Base-by-base conservation (phyloP, 1,139 yeast genomes). In the Waltiozyma sp. region DNA sequence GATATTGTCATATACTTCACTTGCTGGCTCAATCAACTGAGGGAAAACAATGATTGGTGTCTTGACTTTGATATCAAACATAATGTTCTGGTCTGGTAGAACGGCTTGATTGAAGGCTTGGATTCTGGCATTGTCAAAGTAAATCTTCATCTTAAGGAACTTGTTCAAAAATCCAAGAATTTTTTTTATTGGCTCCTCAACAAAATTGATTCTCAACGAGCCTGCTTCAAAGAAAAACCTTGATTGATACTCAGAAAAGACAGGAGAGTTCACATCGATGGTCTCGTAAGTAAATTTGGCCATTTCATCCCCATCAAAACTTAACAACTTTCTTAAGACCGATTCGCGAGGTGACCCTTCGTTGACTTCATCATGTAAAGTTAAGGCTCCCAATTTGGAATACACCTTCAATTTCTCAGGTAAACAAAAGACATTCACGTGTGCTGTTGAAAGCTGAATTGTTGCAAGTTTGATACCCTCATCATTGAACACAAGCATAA, bases 11-110 rank as follows among this genome's bases (percentile, higher is more conserved):
- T 73, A 77, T 2, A 58, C 48, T 16, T 66, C 63, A 9, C 53
- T 53, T 1, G 65, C 62, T n/a, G 68, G 70, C 21, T 68, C 69
- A 4, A 69, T 68, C 2, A 76, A 49, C 42, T 72, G 73, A 1
- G 97, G 96, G 53, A 87, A 86, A 1, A 83, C 77, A 40, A 91
- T 67, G 13, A 81, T 81, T 0, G 98, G 99, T 0, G 97, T 88
- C 42, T 76, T 73, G 14, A 91, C 68, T 19, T 77, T 62, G 28
- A 93, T 63, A 54, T 88, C 84, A 56, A 91, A 75, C 50, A 79
- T 79, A 61, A 87, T 78, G 50, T 65, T 72, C 2, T 89, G 88
- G 56, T 78, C 81, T 21, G 63, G 65, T n/a, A 64, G 52, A n/a
- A 61, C 58, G 2, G 63, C 63, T 49, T 75, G 79, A 45, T 75